These are phyloP conservation scores for Perkinsus chesapeaki DNA, from an alignment of 169 alveolate species.

Conservation along the genomic window DNA sequence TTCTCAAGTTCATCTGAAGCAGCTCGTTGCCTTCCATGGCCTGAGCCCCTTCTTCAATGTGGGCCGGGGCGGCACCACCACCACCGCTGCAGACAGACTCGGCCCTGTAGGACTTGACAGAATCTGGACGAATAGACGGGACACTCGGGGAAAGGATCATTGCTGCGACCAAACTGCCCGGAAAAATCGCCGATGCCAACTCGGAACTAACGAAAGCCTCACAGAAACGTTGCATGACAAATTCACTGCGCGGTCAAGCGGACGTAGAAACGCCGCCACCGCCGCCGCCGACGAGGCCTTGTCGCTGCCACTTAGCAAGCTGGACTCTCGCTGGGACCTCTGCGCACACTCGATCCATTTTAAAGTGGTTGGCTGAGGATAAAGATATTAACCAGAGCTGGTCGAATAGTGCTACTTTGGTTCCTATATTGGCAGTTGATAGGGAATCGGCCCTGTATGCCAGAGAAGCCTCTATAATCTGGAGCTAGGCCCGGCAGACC, in stretches of 20 bases:
- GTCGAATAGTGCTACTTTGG: neutral
- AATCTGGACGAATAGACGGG: neutral
- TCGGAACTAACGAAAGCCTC: too few relatives aligned
- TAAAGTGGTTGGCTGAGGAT: neutral
- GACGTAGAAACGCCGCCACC: neutral
- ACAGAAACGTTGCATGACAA: neutral
- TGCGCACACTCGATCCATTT: neutral
- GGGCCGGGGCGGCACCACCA: neutral
- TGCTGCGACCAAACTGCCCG: neutral
- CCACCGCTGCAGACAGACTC: neutral
- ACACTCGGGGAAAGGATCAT: neutral
- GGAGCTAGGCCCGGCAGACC: neutral
- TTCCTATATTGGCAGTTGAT: neutral
- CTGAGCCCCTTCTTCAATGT: neutral
- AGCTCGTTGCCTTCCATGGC: neutral
- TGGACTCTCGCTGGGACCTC: neutral
- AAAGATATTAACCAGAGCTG: neutral
- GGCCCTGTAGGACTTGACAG: neutral
- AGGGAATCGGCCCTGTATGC: neutral
- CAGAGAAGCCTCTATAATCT: neutral
- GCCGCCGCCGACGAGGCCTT: neutral
- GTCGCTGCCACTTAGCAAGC: neutral
- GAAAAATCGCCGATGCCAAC: neutral
- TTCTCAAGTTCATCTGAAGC: neutral
- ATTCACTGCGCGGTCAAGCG: neutral